These are phyloP conservation scores for Furcasterigmium sp. DNA, from an alignment of 2,329 filamentous ascomycete species.

Conservation along the genomic window DNA sequence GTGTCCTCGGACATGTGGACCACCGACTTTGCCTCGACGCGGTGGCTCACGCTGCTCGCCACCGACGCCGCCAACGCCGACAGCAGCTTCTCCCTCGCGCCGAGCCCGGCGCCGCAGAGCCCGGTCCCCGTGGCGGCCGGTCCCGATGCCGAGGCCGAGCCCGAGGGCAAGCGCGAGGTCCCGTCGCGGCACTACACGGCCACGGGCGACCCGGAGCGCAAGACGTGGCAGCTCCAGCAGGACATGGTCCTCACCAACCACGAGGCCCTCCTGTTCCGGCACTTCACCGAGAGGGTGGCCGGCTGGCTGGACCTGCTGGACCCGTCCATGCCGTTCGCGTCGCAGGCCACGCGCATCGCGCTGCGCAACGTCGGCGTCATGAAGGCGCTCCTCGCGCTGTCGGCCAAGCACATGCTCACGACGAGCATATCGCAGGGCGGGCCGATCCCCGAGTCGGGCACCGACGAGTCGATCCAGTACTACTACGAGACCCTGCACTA, in stretches of 20 bases:
- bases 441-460: conserved; percentile 7
- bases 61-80: conserved; percentile 25
- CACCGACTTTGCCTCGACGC: conserved; percentile 21
- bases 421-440: conserved; percentile 1
- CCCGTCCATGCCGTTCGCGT: conserved; percentile 23
- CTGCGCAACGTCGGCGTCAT: conserved; percentile 50
- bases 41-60: conserved; percentile 24
- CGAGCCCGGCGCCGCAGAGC: conserved; percentile 12
- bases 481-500: conserved; percentile 61
- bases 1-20: conserved; percentile 20
- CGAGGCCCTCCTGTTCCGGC: conserved; percentile 20
- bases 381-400: conserved; percentile 51
- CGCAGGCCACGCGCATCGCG: conserved; percentile 25
- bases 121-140: neutral
- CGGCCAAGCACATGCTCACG: conserved; percentile 35
- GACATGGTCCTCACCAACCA: conserved; percentile 17
- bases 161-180: conserved; percentile 6
- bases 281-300: conserved; percentile 18
- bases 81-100: conserved; percentile 19
- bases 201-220: conserved; percentile 13
- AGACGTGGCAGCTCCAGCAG: conserved; percentile 18
- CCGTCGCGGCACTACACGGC: conserved; percentile 4
- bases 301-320: conserved; percentile 24
- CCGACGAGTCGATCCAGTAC: conserved; percentile 38
- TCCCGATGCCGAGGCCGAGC: neutral